Percentiles rank a stretch among this genome's conserved stretches.
phyloP scores from a whole-genome alignment of 495 filamentous ascomycete species.

The Penicillium angulare region DNA sequence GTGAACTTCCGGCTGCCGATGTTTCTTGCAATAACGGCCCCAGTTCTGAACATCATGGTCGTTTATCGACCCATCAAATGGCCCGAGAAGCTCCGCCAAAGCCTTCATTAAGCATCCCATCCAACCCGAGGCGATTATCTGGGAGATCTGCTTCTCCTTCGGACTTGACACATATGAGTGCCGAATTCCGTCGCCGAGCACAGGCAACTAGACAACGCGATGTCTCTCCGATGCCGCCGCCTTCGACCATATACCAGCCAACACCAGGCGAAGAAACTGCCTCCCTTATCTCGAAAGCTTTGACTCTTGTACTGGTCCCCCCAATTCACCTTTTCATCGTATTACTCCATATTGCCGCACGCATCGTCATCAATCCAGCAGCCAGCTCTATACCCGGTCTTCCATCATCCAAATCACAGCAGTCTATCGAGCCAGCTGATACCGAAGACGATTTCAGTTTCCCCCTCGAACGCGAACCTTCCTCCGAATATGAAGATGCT shows the following conservation, averaged over 20 bases:
- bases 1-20: no score
- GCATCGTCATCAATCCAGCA: slow-evolving; percentile 59
- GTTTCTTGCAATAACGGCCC: no score
- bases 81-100: not conserved
- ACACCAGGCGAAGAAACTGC: slow-evolving; percentile 54
- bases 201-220: slow-evolving; percentile 55
- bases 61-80: not conserved
- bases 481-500: slow-evolving; percentile 30
- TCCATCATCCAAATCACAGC: slow-evolving; percentile 4
- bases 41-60: no score
- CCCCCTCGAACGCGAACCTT: slow-evolving; percentile 35
- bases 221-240: slow-evolving; percentile 68
- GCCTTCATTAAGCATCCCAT: slow-evolving; percentile 5
- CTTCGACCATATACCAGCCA: slow-evolving; percentile 62
- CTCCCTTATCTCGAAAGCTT: slow-evolving; percentile 71
- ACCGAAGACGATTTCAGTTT: slow-evolving; percentile 44
- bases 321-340: slow-evolving; percentile 71
- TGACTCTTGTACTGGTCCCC: slow-evolving; percentile 70
- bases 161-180: slow-evolving; percentile 46
- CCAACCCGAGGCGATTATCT: not conserved
- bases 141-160: slow-evolving; percentile 27
- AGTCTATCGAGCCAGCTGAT: not conserved
- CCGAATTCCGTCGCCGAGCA: slow-evolving; percentile 52
- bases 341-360: slow-evolving; percentile 76
- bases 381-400: slow-evolving; percentile 18